A percentile compares a stretch with the other conserved stretches of the same genome.
phyloP scores from a whole-genome alignment of 1,284 basidiomycete species.

The Microbotryum violaceum region DNA sequence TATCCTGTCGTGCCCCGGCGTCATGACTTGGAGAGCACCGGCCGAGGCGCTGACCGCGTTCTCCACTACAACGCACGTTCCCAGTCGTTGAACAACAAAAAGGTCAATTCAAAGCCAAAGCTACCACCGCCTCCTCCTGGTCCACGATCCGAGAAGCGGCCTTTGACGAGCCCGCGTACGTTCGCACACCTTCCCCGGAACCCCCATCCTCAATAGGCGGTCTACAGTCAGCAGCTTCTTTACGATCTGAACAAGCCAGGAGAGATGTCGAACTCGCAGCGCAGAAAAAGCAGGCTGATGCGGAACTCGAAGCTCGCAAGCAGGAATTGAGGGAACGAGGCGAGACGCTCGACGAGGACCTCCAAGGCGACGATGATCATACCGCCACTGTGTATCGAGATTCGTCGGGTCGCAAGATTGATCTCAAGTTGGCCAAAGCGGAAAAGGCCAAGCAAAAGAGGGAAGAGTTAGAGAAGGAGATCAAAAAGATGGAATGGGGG shows the following conservation, averaged over 20 bases:
- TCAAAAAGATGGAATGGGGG: conserved; percentile 90
- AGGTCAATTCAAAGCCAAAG: conserved; percentile 28
- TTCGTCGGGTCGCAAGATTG: conserved; percentile 74
- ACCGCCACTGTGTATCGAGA: conserved; percentile 95
- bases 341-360: conserved; percentile 43
- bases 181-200: conserved; percentile 17
- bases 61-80: background rate
- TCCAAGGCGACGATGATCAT: conserved; percentile 49
- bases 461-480: conserved; percentile 71
- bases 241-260: conserved; percentile 39
- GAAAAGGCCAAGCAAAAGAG: conserved; percentile 70
- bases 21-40: no score
- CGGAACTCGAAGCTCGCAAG: conserved; percentile 37
- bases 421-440: conserved; percentile 71
- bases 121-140: conserved; percentile 14
- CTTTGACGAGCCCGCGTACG: conserved; percentile 8
- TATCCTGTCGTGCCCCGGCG: background rate
- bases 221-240: conserved; percentile 56
- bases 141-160: conserved; percentile 19
- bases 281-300: conserved; percentile 42
- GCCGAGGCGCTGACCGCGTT: background rate
- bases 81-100: conserved; percentile 26
- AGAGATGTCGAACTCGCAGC: conserved; percentile 46
- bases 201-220: conserved; percentile 55
- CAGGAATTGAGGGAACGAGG: conserved; percentile 33